phyloP scores from a whole-genome alignment of 225 moss, liverwort and hornwort species.

The Straminergon stramineum region DNA sequence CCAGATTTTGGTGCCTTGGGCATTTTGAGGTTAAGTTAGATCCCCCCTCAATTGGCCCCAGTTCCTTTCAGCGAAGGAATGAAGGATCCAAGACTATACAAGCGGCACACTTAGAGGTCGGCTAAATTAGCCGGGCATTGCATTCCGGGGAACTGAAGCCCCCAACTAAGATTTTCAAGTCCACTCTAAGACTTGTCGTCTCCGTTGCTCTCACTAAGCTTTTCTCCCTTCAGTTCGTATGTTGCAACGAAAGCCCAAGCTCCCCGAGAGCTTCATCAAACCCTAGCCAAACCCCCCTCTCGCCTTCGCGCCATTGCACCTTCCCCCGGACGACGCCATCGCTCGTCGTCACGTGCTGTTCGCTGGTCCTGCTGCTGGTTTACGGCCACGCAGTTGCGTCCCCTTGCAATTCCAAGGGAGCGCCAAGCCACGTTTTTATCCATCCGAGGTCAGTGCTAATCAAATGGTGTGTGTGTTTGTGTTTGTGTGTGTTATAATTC shows the following conservation, averaged over 20 bases:
- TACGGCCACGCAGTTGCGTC: neutral
- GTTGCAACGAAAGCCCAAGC: conserved; percentile 6
- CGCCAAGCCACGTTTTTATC: neutral
- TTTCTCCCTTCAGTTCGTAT: neutral
- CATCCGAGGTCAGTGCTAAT: neutral
- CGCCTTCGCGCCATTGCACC: neutral
- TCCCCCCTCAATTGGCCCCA: neutral
- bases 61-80: neutral
- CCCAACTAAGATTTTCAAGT: neutral
- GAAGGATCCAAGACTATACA: neutral
- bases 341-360: neutral
- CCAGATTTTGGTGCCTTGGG: too few species aligned
- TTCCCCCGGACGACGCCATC: neutral
- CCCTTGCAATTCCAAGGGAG: neutral
- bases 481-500: neutral
- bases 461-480: neutral
- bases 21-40: too few species aligned
- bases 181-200: neutral
- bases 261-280: conserved; percentile 1
- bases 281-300: neutral
- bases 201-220: neutral
- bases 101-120: neutral
- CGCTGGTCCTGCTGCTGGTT: neutral
- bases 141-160: neutral
- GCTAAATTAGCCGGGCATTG: neutral